Base-by-base conservation (phyloP, 1,139 yeast genomes). In the Pichia sp. region DNA sequence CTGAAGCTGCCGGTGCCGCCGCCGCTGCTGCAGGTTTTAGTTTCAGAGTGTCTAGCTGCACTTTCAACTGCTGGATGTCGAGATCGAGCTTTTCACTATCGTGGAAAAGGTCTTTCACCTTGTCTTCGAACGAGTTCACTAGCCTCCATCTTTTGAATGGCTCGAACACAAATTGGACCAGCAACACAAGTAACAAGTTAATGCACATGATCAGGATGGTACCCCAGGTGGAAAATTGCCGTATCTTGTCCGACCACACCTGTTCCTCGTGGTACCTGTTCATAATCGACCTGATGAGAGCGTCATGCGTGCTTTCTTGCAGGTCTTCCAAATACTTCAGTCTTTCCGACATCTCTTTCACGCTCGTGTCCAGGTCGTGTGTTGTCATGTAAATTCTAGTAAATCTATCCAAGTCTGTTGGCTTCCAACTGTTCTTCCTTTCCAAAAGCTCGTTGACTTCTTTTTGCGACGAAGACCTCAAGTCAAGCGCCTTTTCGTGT, bases 221-320 rank as follows among this genome's bases (percentile, higher is more conserved):
- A 1, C 98, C 99, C 96, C 97, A 95, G 0, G 99, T 92, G 9
- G 97, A 89, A 2, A 96, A 91, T 58, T 95, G 78, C 60, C 99
- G 75, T 58, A 93, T 93, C 69, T 92, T 92, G 71, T 95, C 99
- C 4, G 97, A 89, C 99, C 99, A 95, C 4, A 93, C 84, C 71
- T 95, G 99, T 65, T 95, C 99, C 67, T 95, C 99, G 60, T 93
- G 97, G 65, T 95, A 95, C 61, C 98, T 74, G 1, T 93, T 84
- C 63, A 92, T 75, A 40, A 95, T 93, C 63, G 89, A 85, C 58
- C 84, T 84, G 6, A 92, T 85, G 49, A 92, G 72, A 58, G 79
- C 80, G 48, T 82, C 77, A 61, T 87, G 95, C 7, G 86, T 71
- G 4, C 84, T 83, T 58, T 92, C 97, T 43, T 87, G 88, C 53